Conservation (phyloP, 352 stramenopile genomes). For the Peronospora farinosa region DNA sequence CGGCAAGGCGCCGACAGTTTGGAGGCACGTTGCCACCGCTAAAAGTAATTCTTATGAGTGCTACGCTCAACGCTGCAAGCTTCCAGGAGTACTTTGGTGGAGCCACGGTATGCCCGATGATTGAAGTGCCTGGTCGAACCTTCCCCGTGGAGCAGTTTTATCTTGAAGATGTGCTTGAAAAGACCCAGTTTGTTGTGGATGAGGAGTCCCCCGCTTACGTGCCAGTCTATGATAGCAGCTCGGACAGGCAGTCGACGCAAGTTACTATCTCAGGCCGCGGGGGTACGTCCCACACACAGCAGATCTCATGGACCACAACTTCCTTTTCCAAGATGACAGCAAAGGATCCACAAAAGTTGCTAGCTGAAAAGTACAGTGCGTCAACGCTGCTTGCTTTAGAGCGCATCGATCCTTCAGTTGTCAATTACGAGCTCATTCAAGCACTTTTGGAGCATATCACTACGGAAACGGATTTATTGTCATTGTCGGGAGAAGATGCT, state of each 20-base stretch:
- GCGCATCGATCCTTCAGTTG: conserved; percentile 84
- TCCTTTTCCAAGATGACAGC: conserved; percentile 16
- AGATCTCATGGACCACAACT: conserved; percentile 50
- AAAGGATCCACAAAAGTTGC: conserved; percentile 16
- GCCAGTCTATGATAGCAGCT: conserved; percentile 20
- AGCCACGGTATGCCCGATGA: conserved; percentile 72
- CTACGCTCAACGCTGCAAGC: conserved; percentile 91
- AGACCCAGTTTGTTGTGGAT: conserved; percentile 81
- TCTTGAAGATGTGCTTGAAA: conserved; percentile 91
- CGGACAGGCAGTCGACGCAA: conserved; percentile 38
- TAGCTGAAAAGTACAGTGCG: conserved; percentile 72
- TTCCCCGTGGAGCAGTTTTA: conserved; percentile 95
- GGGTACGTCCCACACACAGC: conserved; percentile 54
- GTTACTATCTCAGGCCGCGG: conserved; percentile 58
- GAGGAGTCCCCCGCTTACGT: conserved; percentile 51
- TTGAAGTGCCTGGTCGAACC: conserved; percentile 90
- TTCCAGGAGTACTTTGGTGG: conserved; percentile 94
- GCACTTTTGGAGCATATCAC: conserved; percentile 82
- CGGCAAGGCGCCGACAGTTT: conserved; percentile 25
- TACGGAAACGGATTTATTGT: conserved; percentile 43
- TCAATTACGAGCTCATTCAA: conserved; percentile 93
- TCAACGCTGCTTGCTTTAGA: conserved; percentile 80
- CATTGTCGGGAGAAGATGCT: conserved; percentile 4
- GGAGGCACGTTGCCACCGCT: conserved; percentile 47
- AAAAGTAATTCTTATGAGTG: conserved; percentile 96